These are phyloP conservation scores for Hippophae gyantsensis DNA, from an alignment of 306 rosid species.

Conservation along the genomic window DNA sequence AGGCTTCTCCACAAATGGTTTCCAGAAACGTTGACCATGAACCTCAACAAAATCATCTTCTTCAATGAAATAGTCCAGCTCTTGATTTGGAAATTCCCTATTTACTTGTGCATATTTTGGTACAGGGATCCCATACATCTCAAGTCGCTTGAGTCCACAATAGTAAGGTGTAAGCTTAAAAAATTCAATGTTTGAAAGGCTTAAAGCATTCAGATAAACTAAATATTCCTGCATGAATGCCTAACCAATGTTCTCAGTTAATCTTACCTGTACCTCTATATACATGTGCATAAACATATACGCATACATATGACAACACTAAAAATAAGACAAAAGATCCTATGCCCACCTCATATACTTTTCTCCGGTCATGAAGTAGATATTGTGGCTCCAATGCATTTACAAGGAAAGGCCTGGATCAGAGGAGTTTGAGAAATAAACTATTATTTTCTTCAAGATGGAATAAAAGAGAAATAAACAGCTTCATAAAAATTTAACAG, in stretches of 20 bases:
- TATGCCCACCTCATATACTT: constrained; percentile 76
- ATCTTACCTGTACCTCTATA: no score
- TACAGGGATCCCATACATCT: constrained; percentile 73
- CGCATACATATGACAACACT: not conserved
- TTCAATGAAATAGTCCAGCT: constrained; percentile 79
- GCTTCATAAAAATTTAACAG: not conserved
- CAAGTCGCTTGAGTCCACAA: constrained; percentile 61
- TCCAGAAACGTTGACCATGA: constrained; percentile 72
- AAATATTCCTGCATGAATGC: constrained; percentile 1
- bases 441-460: constrained; percentile 7
- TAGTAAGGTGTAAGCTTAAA: constrained; percentile 21
- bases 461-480: not conserved
- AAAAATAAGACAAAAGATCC: constrained; percentile 5
- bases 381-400: constrained; percentile 88
- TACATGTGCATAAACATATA: no score
- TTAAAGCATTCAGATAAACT: constrained; percentile 13
- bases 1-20: constrained; percentile 99
- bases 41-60: constrained; percentile 98
- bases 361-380: constrained; percentile 93
- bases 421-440: constrained; percentile 31
- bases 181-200: constrained; percentile 11
- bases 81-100: constrained; percentile 67
- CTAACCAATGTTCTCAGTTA: no score
- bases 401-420: constrained; percentile 78
- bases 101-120: constrained; percentile 93